Conservation (phyloP, 345 rosid species). For the Camelina hispida region DNA sequence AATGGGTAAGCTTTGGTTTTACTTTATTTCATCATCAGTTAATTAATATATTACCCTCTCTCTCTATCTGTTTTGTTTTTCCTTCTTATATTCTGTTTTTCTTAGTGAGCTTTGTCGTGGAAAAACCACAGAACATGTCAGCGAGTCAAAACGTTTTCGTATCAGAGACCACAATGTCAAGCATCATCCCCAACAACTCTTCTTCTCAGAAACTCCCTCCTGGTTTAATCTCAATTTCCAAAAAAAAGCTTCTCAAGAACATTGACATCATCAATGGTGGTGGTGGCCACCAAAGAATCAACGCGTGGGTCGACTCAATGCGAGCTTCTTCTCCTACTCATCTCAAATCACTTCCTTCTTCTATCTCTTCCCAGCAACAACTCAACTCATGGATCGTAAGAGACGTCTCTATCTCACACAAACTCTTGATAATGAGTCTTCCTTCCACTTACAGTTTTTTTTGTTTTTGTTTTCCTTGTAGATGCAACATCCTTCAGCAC, state of each 20-base stretch:
- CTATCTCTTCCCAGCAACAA: constrained; percentile 47
- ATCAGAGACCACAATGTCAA: constrained; percentile 50
- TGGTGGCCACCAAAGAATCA: constrained; percentile 59
- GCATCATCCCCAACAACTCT: constrained; percentile 47
- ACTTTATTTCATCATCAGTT: not conserved
- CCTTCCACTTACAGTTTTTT: not conserved
- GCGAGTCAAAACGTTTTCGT: constrained; percentile 59
- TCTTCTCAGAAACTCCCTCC: constrained; percentile 67
- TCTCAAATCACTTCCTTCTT: constrained; percentile 52
- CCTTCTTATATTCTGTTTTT: not conserved
- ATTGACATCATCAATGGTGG: constrained; percentile 70
- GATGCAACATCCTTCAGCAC: constrained; percentile 83
- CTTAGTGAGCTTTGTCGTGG: constrained; percentile 47
- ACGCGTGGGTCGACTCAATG: constrained; percentile 88
- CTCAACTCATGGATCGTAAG: constrained; percentile 66
- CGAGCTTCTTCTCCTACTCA: constrained; percentile 94
- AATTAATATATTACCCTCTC: not conserved
- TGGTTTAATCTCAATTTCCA: constrained; percentile 52
- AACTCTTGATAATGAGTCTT: not conserved
- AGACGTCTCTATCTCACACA: constrained; percentile 36
- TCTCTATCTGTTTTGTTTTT: not conserved
- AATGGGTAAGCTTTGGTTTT: constrained; percentile 34
- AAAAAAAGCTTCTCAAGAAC: constrained; percentile 54
- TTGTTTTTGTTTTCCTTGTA: constrained; percentile 10
- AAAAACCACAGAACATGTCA: constrained; percentile 46